Percentiles rank a stretch among this genome's conserved stretches.
phyloP scores from a whole-genome alignment of 2,329 filamentous ascomycete species.

The Helotiales sp. region DNA sequence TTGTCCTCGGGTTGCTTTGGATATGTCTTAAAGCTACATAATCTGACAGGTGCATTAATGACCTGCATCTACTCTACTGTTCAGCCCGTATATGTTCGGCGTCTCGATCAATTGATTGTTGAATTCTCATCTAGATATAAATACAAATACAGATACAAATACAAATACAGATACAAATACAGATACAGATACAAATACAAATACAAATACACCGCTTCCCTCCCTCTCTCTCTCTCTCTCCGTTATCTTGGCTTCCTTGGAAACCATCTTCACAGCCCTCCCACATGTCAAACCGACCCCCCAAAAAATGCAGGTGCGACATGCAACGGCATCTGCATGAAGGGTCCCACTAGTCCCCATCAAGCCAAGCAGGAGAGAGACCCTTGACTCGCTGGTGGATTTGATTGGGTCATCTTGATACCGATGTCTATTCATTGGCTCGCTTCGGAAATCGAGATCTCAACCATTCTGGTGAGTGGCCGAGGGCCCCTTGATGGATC shows the following conservation, averaged over 20 bases:
- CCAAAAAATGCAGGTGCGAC: neutral
- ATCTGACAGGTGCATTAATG: neutral
- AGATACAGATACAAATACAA: no score
- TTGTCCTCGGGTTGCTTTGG: no score
- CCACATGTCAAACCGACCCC: neutral
- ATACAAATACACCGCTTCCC: neutral
- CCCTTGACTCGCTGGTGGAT: neutral
- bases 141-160: no score
- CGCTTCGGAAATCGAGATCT: conserved; percentile 5
- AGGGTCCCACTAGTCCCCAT: conserved; percentile 1
- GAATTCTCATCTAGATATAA: no score
- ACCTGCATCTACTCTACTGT: no score
- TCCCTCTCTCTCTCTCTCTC: neutral
- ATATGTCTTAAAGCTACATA: no score
- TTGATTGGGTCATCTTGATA: neutral
- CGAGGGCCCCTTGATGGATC: neutral
- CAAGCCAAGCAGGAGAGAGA: neutral
- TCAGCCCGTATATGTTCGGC: no score
- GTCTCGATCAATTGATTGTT: no score
- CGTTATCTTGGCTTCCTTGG: neutral
- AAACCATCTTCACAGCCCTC: neutral
- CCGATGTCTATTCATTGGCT: neutral
- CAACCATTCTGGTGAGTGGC: neutral
- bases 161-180: no score
- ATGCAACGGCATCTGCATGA: conserved; percentile 5